These are phyloP conservation scores for Rhododendron griersonianum DNA, from an alignment of 148 eudicot genomes.

Conservation along the genomic window DNA sequence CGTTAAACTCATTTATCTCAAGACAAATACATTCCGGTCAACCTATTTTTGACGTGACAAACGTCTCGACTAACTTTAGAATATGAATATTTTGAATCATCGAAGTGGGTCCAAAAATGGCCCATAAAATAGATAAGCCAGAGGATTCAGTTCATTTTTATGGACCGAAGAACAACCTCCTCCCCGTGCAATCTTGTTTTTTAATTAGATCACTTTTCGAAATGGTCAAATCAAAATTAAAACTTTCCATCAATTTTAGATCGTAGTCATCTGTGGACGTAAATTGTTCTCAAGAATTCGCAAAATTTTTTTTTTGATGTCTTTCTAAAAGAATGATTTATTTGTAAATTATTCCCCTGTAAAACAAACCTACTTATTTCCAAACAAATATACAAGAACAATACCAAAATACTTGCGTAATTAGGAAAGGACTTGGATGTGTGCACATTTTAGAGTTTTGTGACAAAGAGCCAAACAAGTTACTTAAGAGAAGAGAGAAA, in stretches of 20 bases:
- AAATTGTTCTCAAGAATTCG: background rate
- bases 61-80: too few relatives aligned
- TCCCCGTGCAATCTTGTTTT: too few relatives aligned
- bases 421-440: background rate
- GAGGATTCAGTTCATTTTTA: background rate
- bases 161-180: too few relatives aligned
- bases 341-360: background rate
- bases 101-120: too few relatives aligned
- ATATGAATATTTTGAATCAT: too few relatives aligned
- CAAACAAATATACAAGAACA: background rate
- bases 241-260: background rate
- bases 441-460: background rate
- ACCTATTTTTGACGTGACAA: too few relatives aligned
- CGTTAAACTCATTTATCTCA: too few relatives aligned
- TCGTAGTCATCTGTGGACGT: background rate
- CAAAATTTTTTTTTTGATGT: background rate
- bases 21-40: too few relatives aligned
- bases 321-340: background rate
- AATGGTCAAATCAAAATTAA: background rate
- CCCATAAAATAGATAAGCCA: too few relatives aligned
- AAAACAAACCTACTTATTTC: background rate
- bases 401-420: background rate
- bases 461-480: background rate
- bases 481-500: slow-evolving; percentile 27
- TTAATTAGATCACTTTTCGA: too few relatives aligned